Evolutionary conservation across 352 stramenopile species (phyloP).

Genomic region (Nothophytophthora sp.): DNA sequence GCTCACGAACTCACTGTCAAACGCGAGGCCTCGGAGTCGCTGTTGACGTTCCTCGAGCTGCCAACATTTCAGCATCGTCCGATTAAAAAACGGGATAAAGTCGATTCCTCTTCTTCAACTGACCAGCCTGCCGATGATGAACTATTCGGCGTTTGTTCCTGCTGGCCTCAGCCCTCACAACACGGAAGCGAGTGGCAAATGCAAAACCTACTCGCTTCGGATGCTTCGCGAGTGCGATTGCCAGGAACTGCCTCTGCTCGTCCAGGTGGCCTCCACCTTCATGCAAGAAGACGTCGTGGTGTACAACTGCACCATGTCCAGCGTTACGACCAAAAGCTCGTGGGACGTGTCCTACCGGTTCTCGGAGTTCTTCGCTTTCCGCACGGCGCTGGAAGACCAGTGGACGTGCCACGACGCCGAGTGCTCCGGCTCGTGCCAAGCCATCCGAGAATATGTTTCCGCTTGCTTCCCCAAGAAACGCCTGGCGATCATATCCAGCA

Average conservation of each 20-base stretch:
- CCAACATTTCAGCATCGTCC: too few relatives aligned
- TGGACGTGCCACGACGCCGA: conserved; percentile 51
- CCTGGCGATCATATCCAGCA: conserved; percentile 32
- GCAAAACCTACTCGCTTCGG: conserved; percentile 55
- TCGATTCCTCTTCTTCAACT: background rate
- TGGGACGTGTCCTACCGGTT: conserved; percentile 59
- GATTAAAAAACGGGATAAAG: too few relatives aligned
- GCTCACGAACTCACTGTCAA: too few relatives aligned
- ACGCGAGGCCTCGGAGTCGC: too few relatives aligned
- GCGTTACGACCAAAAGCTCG: conserved; percentile 34
- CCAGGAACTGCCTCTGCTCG: conserved; percentile 43
- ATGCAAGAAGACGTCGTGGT: conserved; percentile 41
- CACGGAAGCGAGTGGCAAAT: conserved; percentile 21
- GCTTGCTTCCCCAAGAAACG: conserved; percentile 60
- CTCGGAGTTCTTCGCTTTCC: conserved; percentile 59
- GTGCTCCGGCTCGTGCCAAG: conserved; percentile 58
- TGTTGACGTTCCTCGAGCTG: too few relatives aligned
- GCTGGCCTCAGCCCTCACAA: background rate
- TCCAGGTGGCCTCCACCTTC: conserved; percentile 33
- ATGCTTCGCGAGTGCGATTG: conserved; percentile 27
- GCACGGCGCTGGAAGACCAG: conserved; percentile 39
- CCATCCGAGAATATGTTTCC: conserved; percentile 59
- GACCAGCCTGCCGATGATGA: conserved; percentile 10
- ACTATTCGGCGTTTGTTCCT: conserved; percentile 22
- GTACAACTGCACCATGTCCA: conserved; percentile 46